phyloP scores from a whole-genome alignment of 1,139 yeast species.

The Diutina neorugosa region DNA sequence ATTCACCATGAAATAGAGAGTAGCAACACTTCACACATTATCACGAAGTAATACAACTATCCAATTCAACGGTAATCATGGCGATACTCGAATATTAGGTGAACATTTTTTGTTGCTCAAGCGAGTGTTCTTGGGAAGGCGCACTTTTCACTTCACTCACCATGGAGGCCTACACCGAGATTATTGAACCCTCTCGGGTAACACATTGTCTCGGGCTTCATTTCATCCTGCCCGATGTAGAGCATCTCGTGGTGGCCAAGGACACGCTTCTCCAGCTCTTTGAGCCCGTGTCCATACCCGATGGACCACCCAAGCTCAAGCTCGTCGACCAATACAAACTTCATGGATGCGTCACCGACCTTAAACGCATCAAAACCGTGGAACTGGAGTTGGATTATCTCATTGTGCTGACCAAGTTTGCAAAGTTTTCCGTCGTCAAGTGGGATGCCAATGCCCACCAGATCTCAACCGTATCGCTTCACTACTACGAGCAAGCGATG shows the following conservation, averaged over 20 bases:
- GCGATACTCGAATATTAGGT: no score
- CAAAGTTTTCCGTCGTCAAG: conserved; percentile 63
- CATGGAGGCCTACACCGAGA: conserved; percentile 79
- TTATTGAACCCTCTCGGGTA: conserved; percentile 71
- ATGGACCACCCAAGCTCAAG: conserved; percentile 24
- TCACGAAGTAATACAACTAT: no score
- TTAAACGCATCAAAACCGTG: conserved; percentile 39
- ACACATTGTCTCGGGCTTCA: conserved; percentile 49
- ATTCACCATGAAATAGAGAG: no score
- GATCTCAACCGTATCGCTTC: conserved; percentile 67
- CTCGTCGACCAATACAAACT: conserved; percentile 57
- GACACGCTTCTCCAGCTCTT: conserved; percentile 66
- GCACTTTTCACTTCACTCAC: conserved; percentile 1
- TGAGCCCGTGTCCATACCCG: conserved; percentile 23
- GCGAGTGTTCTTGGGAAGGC: not conserved
- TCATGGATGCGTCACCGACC: conserved; percentile 56
- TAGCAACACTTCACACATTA: no score
- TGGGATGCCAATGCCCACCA: conserved; percentile 50
- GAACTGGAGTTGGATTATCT: conserved; percentile 48
- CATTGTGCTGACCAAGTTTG: conserved; percentile 56
- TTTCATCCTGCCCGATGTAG: conserved; percentile 38
- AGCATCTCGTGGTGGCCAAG: conserved; percentile 57
- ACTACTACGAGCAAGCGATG: conserved; percentile 70
- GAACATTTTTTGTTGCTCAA: not conserved
- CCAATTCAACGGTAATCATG: no score